Base-by-base conservation (phyloP, 257 asterid species). In the Nemophila menziesii region DNA sequence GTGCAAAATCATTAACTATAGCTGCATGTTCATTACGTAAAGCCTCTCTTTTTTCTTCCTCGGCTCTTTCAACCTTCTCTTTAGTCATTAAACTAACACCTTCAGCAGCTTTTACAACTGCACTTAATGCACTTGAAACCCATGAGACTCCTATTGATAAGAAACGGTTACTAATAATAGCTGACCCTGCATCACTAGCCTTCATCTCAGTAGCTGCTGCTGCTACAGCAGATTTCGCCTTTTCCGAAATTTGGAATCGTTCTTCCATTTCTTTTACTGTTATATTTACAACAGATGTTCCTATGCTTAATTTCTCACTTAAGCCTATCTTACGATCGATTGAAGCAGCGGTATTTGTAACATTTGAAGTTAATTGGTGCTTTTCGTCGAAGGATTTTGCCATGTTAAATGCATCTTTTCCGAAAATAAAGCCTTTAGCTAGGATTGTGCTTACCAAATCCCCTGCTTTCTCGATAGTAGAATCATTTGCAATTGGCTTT, bases 401-500 rank as follows among this genome's bases (percentile, higher is more conserved):
- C 54, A 45, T 68, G 49, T 58, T 65, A 8, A 80, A 54, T 6
- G 79, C 81, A 51, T 70, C 92, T 37, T 76, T 73, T 44, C 83
- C 80, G 43, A 79, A 53, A 10, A 57, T 59, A 33, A 61, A 79
- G 1, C 86, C 92, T 65, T 52, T 75, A 4, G 92, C 78, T 17
- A 75, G 68, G 70, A 76, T 68, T 2, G 70, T 60, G 68, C 78
- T 62, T n/a, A 76, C 92, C 20, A 70, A 69, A 20, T 76, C 74
- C 68, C 63, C 82, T 1, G 86, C 72, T 43, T 63, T 72, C 51
- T 51, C 54, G 20, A 49, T 51, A 0, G 62, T 61, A 55, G 66
- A 43, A 5, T 33, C 61, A 5, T 37, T 15, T 45, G 41, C 16
- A 44, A 47, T 43, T 10, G 56, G 19, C 37, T 48, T 48, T 11